phyloP scores from a whole-genome alignment of 2,329 filamentous ascomycete species.

The Trichothecium roseum region DNA sequence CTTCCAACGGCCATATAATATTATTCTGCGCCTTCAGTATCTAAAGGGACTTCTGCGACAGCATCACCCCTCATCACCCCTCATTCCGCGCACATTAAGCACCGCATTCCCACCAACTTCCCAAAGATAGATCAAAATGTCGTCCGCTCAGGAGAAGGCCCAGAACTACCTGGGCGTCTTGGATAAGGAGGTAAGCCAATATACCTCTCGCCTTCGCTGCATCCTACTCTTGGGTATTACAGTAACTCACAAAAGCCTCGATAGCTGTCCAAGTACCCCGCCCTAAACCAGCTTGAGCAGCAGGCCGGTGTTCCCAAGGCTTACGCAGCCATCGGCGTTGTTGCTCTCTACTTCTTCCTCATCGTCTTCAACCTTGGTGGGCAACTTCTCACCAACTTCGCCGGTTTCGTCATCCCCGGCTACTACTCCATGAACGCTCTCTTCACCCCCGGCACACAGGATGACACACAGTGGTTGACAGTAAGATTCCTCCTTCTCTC shows the following conservation, averaged over 20 bases:
- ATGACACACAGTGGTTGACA: slow-evolving; percentile 74
- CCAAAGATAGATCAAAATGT: slow-evolving; percentile 42
- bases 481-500: slow-evolving; percentile 33
- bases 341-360: slow-evolving; percentile 76
- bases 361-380: slow-evolving; percentile 89
- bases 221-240: not conserved
- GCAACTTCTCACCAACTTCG: slow-evolving; percentile 78
- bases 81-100: slow-evolving; percentile 3
- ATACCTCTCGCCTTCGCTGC: not conserved
- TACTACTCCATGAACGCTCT: slow-evolving; percentile 78
- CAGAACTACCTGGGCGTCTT: slow-evolving; percentile 69
- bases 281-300: slow-evolving; percentile 78
- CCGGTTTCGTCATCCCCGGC: slow-evolving; percentile 70
- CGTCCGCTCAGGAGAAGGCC: slow-evolving; percentile 63
- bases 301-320: slow-evolving; percentile 75
- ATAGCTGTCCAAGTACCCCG: slow-evolving; percentile 77
- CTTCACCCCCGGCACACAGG: slow-evolving; percentile 59
- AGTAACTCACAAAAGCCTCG: slow-evolving; percentile 1
- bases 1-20: not conserved
- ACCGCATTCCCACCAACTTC: slow-evolving; percentile 2
- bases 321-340: slow-evolving; percentile 69
- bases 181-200: slow-evolving; percentile 64
- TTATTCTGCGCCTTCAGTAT: not conserved
- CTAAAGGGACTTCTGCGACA: not conserved
- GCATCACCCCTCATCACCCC: not conserved